Conservation (phyloP, 129 eudicot species). For the Saussurea involucrata region DNA sequence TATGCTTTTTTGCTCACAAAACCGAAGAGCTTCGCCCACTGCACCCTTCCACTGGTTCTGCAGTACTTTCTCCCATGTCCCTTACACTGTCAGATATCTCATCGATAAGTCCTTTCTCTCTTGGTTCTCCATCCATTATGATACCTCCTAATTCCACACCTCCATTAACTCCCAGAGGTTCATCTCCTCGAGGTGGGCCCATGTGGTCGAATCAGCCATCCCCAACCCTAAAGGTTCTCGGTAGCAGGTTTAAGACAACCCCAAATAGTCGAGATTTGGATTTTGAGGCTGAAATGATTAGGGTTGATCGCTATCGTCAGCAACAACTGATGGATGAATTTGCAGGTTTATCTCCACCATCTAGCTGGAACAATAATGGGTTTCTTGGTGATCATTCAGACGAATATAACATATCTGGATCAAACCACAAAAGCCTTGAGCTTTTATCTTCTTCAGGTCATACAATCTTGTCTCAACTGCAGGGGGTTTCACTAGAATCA, state of each 20-base stretch:
- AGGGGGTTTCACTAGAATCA: slow-evolving; percentile 32
- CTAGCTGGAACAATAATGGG: slow-evolving; percentile 36
- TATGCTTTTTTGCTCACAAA: slow-evolving; percentile 87
- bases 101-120: slow-evolving; percentile 51
- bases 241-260: slow-evolving; percentile 58
- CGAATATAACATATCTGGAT: slow-evolving; percentile 28
- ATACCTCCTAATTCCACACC: slow-evolving; percentile 50
- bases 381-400: slow-evolving; percentile 28
- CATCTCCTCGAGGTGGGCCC: slow-evolving; percentile 53
- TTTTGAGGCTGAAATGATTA: slow-evolving; percentile 43
- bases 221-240: slow-evolving; percentile 46
- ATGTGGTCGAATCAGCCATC: slow-evolving; percentile 60
- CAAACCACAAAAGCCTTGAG: slow-evolving; percentile 43
- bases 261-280: slow-evolving; percentile 49
- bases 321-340: slow-evolving; percentile 48
- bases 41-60: slow-evolving; percentile 84
- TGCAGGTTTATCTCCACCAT: slow-evolving; percentile 35
- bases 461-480: slow-evolving; percentile 25
- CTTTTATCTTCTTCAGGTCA: slow-evolving; percentile 41
- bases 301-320: slow-evolving; percentile 34
- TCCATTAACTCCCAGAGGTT: slow-evolving; percentile 44
- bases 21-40: slow-evolving; percentile 78
- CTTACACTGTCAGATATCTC: slow-evolving; percentile 37
- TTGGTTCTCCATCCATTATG: slow-evolving; percentile 52
- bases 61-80: slow-evolving; percentile 62